These are phyloP conservation scores for Climacium dendroides DNA, from an alignment of 225 moss, liverwort and hornwort genomes.

Conservation along the genomic window DNA sequence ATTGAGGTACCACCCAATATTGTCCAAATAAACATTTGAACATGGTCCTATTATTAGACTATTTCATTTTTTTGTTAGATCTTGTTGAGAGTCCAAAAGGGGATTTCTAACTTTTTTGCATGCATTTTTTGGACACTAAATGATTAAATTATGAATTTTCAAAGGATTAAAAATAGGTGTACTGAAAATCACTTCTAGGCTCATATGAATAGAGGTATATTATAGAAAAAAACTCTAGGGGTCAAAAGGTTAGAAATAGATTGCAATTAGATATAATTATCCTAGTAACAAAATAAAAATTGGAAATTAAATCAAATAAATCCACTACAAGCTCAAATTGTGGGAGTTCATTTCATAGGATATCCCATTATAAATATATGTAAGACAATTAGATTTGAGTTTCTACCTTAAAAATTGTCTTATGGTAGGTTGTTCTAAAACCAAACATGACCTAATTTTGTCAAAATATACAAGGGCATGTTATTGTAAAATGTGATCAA, in stretches of 20 bases:
- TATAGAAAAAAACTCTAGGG: accelerated
- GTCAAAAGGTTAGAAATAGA: neutral
- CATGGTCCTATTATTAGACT: neutral
- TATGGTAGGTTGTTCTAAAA: too few relatives aligned
- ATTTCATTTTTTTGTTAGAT: neutral
- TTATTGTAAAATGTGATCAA: neutral
- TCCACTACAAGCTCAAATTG: neutral
- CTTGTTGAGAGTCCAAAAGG: neutral
- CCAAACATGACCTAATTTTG: accelerated
- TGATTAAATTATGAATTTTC: too few relatives aligned
- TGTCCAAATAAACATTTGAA: too few relatives aligned
- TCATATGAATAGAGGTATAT: neutral
- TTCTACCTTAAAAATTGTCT: too few relatives aligned
- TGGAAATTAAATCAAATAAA: too few relatives aligned
- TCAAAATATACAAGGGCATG: too few relatives aligned
- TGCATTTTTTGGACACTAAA: accelerated
- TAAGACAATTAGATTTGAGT: neutral
- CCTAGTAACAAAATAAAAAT: neutral
- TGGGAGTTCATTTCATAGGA: accelerated
- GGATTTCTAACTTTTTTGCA: neutral
- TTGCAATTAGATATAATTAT: neutral
- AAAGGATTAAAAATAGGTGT: neutral
- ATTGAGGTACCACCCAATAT: accelerated
- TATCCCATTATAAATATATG: too few relatives aligned
- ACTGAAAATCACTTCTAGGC: accelerated